Base-by-base conservation (phyloP, 139 green algal species). In the Pleodorina starrii region DNA sequence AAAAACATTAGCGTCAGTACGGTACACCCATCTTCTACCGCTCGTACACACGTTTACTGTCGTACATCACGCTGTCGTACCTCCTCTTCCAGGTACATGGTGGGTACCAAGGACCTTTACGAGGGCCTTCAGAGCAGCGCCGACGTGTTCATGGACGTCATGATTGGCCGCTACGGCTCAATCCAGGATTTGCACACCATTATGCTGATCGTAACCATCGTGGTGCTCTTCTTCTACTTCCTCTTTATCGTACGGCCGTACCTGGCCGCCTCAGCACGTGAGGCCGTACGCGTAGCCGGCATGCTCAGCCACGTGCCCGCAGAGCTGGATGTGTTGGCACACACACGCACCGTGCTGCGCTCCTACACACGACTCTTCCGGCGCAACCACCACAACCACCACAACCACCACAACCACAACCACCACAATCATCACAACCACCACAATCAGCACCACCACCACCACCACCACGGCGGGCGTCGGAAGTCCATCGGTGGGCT, bases 91-190 rank as follows among this genome's bases (percentile, higher is more conserved):
- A 82, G 74, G 85, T 90, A 90, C 75, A n/a, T 29, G 36, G 76
- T 90, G 23, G 86, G 86, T 23, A n/a, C 54, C 11, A 66, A 59
- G 44, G 86, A 90, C 75, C 59, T 90, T 40, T 90, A 90, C 86
- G 86, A 90, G 46, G 86, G 86, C 32, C 75, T 90, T 38, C 72
- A 84, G 75, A 71, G 27, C 59, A 51, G 11, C 16, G 74, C 86
- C 4, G 43, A 85, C n/a, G 57, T 90, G 21, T 90, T 86, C 59
- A 63, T 86, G 38, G 46, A 85, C 60, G 84, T 63, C 43, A 57
- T 50, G 29, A 57, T 90, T 0, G n/a, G 9, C 73, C 54, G 72
- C 16, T 90, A 90, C 38, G n/a, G 84, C 23, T 27, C 19, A 32
- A 69, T 90, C 40, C 36, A 76, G 25, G 17, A 40, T 19, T 23